These are phyloP conservation scores for Hericium erinaceus DNA, from an alignment of 768 basidiomycete genomes.

Conservation along the genomic window DNA sequence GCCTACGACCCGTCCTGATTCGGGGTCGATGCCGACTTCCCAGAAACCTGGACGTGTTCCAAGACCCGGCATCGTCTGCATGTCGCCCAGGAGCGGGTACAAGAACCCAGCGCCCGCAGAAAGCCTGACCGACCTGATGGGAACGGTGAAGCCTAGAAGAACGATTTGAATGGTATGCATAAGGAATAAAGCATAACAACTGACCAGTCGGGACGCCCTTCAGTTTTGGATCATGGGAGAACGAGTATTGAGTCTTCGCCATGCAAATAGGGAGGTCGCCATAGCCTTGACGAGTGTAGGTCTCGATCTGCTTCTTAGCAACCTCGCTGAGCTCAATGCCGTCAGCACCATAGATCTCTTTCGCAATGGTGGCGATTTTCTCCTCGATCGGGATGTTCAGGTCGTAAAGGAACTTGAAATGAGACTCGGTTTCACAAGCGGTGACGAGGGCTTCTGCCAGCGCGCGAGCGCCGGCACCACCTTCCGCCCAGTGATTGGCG, in stretches of 20 bases:
- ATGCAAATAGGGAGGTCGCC: slow-evolving; percentile 79
- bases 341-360: slow-evolving; percentile 91
- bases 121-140: slow-evolving; percentile 79
- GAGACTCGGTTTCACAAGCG: slow-evolving; percentile 72
- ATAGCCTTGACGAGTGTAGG: slow-evolving; percentile 88
- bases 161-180: background rate
- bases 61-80: slow-evolving; percentile 97
- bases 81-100: slow-evolving; percentile 91
- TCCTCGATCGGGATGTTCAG: slow-evolving; percentile 72
- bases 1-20: slow-evolving; percentile 76
- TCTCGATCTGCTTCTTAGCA: slow-evolving; percentile 79
- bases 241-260: slow-evolving; percentile 97
- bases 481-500: slow-evolving; percentile 96
- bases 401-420: slow-evolving; percentile 93
- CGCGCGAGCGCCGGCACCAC: slow-evolving; percentile 81
- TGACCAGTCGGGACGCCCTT: slow-evolving; percentile 81
- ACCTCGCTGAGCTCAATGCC: slow-evolving; percentile 81
- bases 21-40: slow-evolving; percentile 77
- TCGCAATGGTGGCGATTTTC: slow-evolving; percentile 83
- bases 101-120: slow-evolving; percentile 95
- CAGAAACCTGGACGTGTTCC: slow-evolving; percentile 91
- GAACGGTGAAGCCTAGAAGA: slow-evolving; percentile 74
- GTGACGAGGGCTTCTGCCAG: slow-evolving; percentile 89
- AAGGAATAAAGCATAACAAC: slow-evolving; percentile 6
- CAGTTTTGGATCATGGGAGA: slow-evolving; percentile 87